Conservation (phyloP, 2,329 filamentous ascomycete genomes). For the Pseudogymnoascus sp. region DNA sequence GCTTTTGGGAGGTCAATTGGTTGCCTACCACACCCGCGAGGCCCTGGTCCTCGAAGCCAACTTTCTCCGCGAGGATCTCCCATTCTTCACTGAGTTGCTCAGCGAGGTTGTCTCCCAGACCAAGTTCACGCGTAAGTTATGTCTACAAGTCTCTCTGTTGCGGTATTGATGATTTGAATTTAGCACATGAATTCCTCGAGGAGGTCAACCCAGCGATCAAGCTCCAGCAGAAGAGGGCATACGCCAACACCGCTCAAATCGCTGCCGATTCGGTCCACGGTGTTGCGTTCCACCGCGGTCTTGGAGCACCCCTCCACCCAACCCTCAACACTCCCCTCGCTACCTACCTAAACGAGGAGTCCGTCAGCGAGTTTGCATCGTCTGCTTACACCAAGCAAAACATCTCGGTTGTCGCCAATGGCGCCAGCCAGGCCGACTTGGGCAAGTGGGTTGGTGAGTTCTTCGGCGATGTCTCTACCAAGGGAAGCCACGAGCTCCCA, state of each 20-base stretch:
- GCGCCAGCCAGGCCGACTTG: constrained; percentile 67
- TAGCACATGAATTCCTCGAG: constrained; percentile 87
- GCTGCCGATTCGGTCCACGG: constrained; percentile 81
- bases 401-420: constrained; percentile 85
- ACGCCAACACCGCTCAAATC: constrained; percentile 54
- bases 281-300: constrained; percentile 86
- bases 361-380: constrained; percentile 67
- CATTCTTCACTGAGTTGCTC: constrained; percentile 94
- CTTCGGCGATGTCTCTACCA: constrained; percentile 63
- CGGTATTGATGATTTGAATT: constrained; percentile 11
- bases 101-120: constrained; percentile 85
- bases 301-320: constrained; percentile 72
- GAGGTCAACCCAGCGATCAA: constrained; percentile 73
- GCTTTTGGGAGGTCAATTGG: constrained; percentile 86
- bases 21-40: constrained; percentile 84
- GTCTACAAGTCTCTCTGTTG: constrained; percentile 13
- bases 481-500: constrained; percentile 48
- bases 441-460: constrained; percentile 89
- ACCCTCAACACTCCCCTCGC: constrained; percentile 63
- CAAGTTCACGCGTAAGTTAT: constrained; percentile 66
- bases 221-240: constrained; percentile 66
- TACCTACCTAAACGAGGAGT: constrained; percentile 72
- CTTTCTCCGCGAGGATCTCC: constrained; percentile 91
- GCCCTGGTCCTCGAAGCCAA: constrained; percentile 86
- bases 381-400: constrained; percentile 82